Evolutionary conservation across 1,284 basidiomycete species (phyloP).

Genomic region (Leccinum variabile): DNA sequence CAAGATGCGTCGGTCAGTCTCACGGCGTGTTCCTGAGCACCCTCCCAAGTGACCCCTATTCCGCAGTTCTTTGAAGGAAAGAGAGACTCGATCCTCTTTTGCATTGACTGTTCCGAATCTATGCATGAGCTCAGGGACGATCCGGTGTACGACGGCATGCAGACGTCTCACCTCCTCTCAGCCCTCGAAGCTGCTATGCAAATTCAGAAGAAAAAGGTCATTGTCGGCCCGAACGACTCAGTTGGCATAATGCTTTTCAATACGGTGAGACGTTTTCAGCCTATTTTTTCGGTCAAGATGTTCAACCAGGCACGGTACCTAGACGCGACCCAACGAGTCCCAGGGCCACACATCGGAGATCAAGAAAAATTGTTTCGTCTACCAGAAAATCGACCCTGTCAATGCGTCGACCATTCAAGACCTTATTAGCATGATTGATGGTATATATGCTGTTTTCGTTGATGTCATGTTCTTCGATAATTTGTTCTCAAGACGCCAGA

Average conservation of each 20-base stretch:
- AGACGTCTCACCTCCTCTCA: conserved; percentile 64
- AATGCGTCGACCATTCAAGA: conserved; percentile 80
- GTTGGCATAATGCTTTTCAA: conserved; percentile 93
- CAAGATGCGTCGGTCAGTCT: conserved; percentile 60
- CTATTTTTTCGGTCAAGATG: conserved; percentile 1
- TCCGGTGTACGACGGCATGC: conserved; percentile 55
- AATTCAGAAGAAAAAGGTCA: conserved; percentile 87
- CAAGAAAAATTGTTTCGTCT: conserved; percentile 74
- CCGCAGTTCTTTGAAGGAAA: conserved; percentile 69
- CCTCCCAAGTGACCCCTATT: conserved; percentile 20
- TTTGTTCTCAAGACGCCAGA: conserved; percentile 47
- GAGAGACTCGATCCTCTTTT: conserved; percentile 86
- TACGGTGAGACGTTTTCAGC: conserved; percentile 57
- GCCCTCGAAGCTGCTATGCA: conserved; percentile 83
- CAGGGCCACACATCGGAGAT: conserved; percentile 63
- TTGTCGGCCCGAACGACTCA: conserved; percentile 83
- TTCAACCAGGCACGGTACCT: conserved; percentile 24
- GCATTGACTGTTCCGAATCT: conserved; percentile 88
- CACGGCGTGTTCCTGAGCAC: neutral
- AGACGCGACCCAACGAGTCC: conserved; percentile 54
- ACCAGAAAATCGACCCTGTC: conserved; percentile 75
- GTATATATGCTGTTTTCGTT: conserved; percentile 41
- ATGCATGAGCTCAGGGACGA: conserved; percentile 80
- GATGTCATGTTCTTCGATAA: conserved; percentile 3
- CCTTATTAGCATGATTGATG: conserved; percentile 67